These are phyloP conservation scores for Solioccasus polychromus DNA, from an alignment of 768 basidiomycete species.

Conservation along the genomic window DNA sequence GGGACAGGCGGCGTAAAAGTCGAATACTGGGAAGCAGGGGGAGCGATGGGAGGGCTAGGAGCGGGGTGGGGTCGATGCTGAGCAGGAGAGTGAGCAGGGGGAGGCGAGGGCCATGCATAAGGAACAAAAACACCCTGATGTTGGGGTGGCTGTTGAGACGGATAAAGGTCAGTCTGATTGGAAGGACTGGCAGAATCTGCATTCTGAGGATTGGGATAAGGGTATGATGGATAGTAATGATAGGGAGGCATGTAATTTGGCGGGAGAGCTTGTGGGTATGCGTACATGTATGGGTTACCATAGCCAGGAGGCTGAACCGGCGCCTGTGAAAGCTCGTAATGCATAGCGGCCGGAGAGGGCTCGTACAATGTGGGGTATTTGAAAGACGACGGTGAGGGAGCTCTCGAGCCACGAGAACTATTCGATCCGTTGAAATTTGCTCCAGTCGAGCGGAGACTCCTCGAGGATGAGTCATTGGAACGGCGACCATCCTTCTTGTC, in stretches of 20 bases:
- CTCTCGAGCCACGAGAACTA: conserved; percentile 70
- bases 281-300: conserved; percentile 35
- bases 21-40: conserved; percentile 32
- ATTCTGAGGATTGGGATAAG: conserved; percentile 50
- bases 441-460: conserved; percentile 55
- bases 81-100: conserved; percentile 40
- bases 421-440: conserved; percentile 51
- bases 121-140: conserved; percentile 29
- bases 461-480: conserved; percentile 56
- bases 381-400: conserved; percentile 70
- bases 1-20: conserved; percentile 30
- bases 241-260: conserved; percentile 41
- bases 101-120: conserved; percentile 34
- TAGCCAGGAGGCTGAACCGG: conserved; percentile 30
- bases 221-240: conserved; percentile 46
- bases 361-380: conserved; percentile 75
- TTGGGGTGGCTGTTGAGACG: conserved; percentile 32
- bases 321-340: conserved; percentile 32
- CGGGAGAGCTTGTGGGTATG: conserved; percentile 40
- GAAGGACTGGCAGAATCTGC: conserved; percentile 32
- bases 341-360: conserved; percentile 35
- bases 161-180: conserved; percentile 31
- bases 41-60: conserved; percentile 29
- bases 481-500: conserved; percentile 56
- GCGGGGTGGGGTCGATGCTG: conserved; percentile 35